Conservation (phyloP, 169 alveolate species). For the Plasmodium gonderi region DNA sequence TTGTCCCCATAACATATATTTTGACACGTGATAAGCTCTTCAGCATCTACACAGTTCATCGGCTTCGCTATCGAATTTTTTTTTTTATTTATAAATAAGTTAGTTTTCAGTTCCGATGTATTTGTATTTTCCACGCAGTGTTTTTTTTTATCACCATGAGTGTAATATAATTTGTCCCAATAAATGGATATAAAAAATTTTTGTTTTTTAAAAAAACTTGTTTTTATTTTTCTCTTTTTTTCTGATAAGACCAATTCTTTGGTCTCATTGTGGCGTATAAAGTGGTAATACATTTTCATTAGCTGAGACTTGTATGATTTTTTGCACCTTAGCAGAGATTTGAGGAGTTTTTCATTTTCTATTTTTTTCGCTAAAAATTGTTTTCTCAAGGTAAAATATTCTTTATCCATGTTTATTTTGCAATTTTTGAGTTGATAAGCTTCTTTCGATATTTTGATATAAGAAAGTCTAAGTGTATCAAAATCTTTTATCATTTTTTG, state of each 20-base stretch:
- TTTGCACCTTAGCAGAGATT: constrained; percentile 16
- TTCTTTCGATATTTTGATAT: constrained; percentile 42
- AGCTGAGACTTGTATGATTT: constrained; percentile 13
- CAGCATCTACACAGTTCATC: background rate
- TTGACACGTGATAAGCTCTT: background rate
- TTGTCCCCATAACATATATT: background rate
- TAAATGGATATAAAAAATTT: constrained; percentile 14
- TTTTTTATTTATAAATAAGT: background rate
- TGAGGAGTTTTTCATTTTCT: constrained; percentile 62
- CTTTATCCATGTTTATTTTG: constrained; percentile 1
- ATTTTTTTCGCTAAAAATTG: constrained; percentile 36
- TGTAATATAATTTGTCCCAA: constrained; percentile 15
- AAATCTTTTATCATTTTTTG: constrained; percentile 14
- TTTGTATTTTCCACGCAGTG: background rate
- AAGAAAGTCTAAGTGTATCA: constrained; percentile 8
- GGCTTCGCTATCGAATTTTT: background rate
- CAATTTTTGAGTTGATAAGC: constrained; percentile 31
- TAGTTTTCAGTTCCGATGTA: background rate
- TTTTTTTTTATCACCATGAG: background rate
- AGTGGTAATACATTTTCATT: background rate
- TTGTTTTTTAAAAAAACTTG: constrained; percentile 30
- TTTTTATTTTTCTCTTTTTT: background rate
- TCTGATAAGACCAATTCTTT: background rate
- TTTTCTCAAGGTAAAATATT: constrained; percentile 42
- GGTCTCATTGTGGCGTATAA: background rate